Percentiles rank a stretch among this genome's conserved stretches.
phyloP scores from a whole-genome alignment of 2,329 filamentous ascomycete genomes.

The Pseudohalonectria lignicola region DNA sequence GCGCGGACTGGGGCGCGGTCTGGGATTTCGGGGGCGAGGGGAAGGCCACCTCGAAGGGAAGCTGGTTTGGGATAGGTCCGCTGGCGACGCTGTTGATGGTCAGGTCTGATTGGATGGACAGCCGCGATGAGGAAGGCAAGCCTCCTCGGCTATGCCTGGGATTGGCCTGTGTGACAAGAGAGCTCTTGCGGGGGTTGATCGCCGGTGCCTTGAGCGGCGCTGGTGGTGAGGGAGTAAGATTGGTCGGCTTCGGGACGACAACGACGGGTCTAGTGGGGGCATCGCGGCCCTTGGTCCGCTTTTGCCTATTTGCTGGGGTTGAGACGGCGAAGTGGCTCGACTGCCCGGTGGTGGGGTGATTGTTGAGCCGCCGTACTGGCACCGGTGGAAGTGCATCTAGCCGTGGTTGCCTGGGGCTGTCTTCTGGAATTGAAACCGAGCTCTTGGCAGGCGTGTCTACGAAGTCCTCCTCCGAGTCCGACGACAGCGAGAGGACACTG shows the following conservation, averaged over 20 bases:
- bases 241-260: too few relatives aligned
- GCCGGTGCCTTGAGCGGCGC: slow-evolving; percentile 4
- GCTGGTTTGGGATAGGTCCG: slow-evolving; percentile 12
- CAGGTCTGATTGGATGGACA: slow-evolving; percentile 24
- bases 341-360: not conserved
- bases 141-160: slow-evolving; percentile 5
- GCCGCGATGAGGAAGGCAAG: slow-evolving; percentile 16
- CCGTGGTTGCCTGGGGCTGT: slow-evolving; percentile 12
- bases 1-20: too few relatives aligned
- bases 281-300: not conserved
- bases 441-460: slow-evolving; percentile 19
- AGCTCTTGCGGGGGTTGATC: slow-evolving; percentile 17
- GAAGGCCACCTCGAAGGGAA: not conserved
- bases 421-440: slow-evolving; percentile 19
- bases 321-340: too few relatives aligned
- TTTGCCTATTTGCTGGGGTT: too few relatives aligned
- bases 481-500: slow-evolving; percentile 45
- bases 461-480: slow-evolving; percentile 40
- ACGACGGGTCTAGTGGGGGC: too few relatives aligned
- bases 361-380: not conserved
- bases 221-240: slow-evolving; percentile 3
- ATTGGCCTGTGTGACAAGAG: slow-evolving; percentile 9
- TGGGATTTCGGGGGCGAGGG: too few relatives aligned
- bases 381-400: not conserved
- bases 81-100: slow-evolving; percentile 22